A percentile compares a stretch with the other conserved stretches of the same genome.
Evolutionary conservation across 495 filamentous ascomycete genomes (phyloP).

Genomic region (Astrothelium subdiscretum): DNA sequence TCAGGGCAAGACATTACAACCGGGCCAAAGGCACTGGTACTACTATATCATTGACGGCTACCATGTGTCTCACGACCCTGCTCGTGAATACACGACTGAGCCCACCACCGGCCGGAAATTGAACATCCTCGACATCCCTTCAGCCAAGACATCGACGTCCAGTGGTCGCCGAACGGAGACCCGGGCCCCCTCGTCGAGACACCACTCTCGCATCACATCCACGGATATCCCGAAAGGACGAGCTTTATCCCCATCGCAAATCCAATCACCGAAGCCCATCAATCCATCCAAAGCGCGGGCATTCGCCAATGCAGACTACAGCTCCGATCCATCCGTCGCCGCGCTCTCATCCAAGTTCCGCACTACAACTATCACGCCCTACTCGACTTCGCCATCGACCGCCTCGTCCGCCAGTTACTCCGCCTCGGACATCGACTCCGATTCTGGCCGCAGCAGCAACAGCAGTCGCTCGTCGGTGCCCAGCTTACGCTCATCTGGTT

Average conservation of each 20-base stretch:
- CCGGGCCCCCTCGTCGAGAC: conserved; percentile 29
- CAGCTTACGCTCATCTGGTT: conserved; percentile 62
- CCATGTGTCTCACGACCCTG: conserved; percentile 95
- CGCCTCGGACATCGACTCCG: conserved; percentile 35
- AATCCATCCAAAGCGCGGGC: conserved; percentile 74
- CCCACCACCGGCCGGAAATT: conserved; percentile 93
- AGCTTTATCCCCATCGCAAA: conserved; percentile 75
- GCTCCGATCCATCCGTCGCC: conserved; percentile 44
- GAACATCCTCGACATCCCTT: conserved; percentile 63
- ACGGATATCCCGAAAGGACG: conserved; percentile 73
- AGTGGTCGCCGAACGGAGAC: conserved; percentile 12
- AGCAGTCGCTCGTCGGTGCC: conserved; percentile 62
- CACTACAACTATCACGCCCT: conserved; percentile 43
- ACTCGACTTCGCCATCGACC: background rate
- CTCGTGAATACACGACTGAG: conserved; percentile 78
- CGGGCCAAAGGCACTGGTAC: conserved; percentile 95
- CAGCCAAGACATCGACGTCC: conserved; percentile 21
- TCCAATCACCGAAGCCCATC: conserved; percentile 79
- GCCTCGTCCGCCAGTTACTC: background rate
- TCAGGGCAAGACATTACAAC: conserved; percentile 69
- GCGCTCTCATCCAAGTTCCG: conserved; percentile 64
- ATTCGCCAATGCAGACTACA: conserved; percentile 60
- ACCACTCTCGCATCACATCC: conserved; percentile 36
- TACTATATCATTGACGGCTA: conserved; percentile 99
- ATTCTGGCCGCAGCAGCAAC: conserved; percentile 39